These are phyloP conservation scores for Sporisorium scitamineum DNA, from an alignment of 1,284 basidiomycete species.

Conservation along the genomic window DNA sequence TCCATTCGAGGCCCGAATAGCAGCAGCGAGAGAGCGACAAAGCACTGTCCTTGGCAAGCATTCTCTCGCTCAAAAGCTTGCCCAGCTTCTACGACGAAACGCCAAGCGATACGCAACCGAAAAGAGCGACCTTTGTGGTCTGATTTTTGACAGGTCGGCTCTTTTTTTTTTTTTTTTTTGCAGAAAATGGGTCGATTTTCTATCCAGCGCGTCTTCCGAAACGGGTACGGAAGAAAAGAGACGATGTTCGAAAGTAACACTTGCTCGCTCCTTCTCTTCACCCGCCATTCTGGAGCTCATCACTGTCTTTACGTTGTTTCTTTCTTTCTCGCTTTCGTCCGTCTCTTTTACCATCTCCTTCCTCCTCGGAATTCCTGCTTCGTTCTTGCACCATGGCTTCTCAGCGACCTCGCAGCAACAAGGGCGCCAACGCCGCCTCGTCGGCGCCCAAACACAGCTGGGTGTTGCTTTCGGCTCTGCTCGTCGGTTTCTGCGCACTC, in stretches of 20 bases:
- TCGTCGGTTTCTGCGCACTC: conserved; percentile 37
- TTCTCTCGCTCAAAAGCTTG: not conserved
- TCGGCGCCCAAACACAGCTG: conserved; percentile 23
- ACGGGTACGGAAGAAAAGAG: not conserved
- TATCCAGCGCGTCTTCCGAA: not conserved
- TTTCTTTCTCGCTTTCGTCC: not conserved
- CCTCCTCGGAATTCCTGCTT: not conserved
- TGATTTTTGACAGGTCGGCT: conserved; percentile 10
- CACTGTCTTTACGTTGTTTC: conserved; percentile 29
- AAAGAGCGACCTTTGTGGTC: conserved; percentile 1
- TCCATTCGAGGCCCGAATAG: too few relatives aligned
- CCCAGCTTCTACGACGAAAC: too few relatives aligned
- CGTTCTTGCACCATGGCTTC: conserved; percentile 22
- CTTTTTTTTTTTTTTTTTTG: not conserved
- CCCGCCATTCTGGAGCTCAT: conserved; percentile 5
- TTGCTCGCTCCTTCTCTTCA: not conserved
- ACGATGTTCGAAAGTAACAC: not conserved
- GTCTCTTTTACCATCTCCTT: not conserved
- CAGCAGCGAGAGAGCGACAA: too few relatives aligned
- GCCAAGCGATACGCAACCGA: not conserved
- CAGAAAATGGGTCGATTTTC: conserved; percentile 11
- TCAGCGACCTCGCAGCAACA: conserved; percentile 38
- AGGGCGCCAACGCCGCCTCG: conserved; percentile 3
- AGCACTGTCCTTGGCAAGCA: too few relatives aligned
- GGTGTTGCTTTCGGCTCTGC: conserved; percentile 29